Percentiles rank a stretch among this genome's conserved stretches.
Conservation (phyloP, 805 yeast genomes). For the Kazachstania psychrophila region DNA sequence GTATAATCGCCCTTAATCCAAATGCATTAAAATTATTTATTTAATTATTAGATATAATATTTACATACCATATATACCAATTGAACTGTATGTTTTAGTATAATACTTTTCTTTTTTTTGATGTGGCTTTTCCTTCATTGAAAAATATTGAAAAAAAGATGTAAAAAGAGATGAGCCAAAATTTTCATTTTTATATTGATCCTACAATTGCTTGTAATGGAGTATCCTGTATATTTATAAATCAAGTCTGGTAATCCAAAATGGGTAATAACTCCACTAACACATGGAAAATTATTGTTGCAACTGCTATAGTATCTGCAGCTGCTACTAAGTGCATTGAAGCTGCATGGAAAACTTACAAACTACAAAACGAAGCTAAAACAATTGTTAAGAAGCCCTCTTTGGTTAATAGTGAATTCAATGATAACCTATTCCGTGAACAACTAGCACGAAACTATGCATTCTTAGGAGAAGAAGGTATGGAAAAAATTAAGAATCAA, state of each 20-base stretch:
- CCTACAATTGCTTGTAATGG: no score
- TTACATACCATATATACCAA: no score
- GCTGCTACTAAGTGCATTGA: conserved; percentile 28
- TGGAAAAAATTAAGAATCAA: conserved; percentile 59
- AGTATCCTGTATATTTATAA: no score
- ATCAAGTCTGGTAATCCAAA: no score
- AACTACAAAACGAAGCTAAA: conserved; percentile 3
- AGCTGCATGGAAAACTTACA: conserved; percentile 18
- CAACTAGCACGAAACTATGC: conserved; percentile 92
- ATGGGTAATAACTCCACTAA: conserved; percentile 4
- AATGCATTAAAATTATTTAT: no score
- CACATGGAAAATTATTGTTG: conserved; percentile 25
- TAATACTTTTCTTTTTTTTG: no score
- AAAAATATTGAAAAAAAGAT: no score
- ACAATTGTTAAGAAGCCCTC: background rate
- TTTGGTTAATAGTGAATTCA: conserved; percentile 25
- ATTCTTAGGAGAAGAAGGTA: conserved; percentile 80
- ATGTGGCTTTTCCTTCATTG: no score
- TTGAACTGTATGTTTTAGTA: no score
- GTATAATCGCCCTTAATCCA: no score
- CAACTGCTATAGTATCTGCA: conserved; percentile 28
- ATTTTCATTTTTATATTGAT: no score
- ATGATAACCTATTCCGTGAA: conserved; percentile 73
- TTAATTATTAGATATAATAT: background rate
- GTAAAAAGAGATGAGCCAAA: no score